Evolutionary conservation across 371 early-diverging fungal species (phyloP), one percentile per base, ranked within the genome.

Genomic region (Apophysomyces variabilis): DNA sequence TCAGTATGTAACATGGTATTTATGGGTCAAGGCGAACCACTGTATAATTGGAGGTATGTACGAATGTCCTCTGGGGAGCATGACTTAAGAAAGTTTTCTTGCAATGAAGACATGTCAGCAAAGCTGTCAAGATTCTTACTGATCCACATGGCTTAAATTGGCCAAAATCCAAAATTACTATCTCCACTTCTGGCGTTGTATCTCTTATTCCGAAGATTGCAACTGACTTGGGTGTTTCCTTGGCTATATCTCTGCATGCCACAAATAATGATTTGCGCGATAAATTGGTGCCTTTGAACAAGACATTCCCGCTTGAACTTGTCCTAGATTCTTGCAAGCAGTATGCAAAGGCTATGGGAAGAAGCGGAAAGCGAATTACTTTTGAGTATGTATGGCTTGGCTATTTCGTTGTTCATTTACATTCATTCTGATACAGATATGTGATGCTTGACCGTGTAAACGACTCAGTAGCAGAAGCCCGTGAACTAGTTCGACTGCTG

Each of bases 1-100:
- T 83, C 73, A 32, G 84, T 96, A 38, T 84, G 87, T 21, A 93
- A 94, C 70, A 90, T 95, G 65, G 96, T 95, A 5, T 95, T 94
- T 68, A 95, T 96, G 97, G 96, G 95, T 26, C 94, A 93, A 84
- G 97, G 89, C 4, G 97, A 96, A 67, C 96, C 95, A 0, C 76
- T 95, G 37, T 92, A 94, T 72, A 95, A 94, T 72, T 95, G 91
- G 80, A 79, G 74, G 74, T 76, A 74, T 46, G 16, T 50, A 38
- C 6, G 43, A 41, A 12, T n/a, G 21, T 11, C n/a, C 14, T 12
- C 18, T 35, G 7, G 5, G 38, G 11, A 21, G 5, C 13, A 5
- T 5, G 13, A 6, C 36, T 35, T 4, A 13, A 43, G 38, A 54
- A 39, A 18, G 7, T 14, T 14, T 35, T 57, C 18, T 47, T 18